Percentiles rank a stretch among this genome's conserved stretches.
Conservation (phyloP, 108 stramenopile species). For the Fistulifera pelliculosa region DNA sequence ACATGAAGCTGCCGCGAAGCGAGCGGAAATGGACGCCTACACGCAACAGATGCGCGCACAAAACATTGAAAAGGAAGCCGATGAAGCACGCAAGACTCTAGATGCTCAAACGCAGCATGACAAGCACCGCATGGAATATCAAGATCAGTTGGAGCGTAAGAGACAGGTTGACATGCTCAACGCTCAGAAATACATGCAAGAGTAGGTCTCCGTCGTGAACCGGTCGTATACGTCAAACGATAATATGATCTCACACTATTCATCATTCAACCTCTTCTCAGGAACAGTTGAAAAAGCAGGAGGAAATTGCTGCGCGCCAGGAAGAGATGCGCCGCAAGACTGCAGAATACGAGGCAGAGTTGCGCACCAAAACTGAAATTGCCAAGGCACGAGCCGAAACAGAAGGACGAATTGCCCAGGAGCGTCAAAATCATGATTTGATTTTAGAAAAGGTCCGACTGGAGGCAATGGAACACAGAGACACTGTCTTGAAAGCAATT, state of each 20-base stretch:
- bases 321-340: conserved; percentile 96
- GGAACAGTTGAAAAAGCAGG: conserved; percentile 91
- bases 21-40: conserved; percentile 87
- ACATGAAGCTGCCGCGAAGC: conserved; percentile 76
- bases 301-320: conserved; percentile 91
- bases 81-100: conserved; percentile 89
- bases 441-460: conserved; percentile 78
- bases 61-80: conserved; percentile 90
- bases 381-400: conserved; percentile 90
- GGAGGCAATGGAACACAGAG: conserved; percentile 83
- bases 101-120: conserved; percentile 94
- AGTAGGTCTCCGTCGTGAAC: conserved; percentile 38
- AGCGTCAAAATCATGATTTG: conserved; percentile 95
- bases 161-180: conserved; percentile 94
- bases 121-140: conserved; percentile 79
- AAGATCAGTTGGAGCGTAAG: conserved; percentile 94
- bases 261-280: conserved; percentile 5
- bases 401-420: conserved; percentile 91
- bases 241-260: not conserved
- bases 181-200: conserved; percentile 93
- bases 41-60: conserved; percentile 75
- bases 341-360: conserved; percentile 93
- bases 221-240: conserved; percentile 2
- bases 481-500: conserved; percentile 91
- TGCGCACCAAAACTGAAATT: conserved; percentile 81